Evolutionary conservation across 2,329 filamentous ascomycete genomes (phyloP), one percentile per base, ranked within the genome.

Genomic region (Trichoderma guizhouense): DNA sequence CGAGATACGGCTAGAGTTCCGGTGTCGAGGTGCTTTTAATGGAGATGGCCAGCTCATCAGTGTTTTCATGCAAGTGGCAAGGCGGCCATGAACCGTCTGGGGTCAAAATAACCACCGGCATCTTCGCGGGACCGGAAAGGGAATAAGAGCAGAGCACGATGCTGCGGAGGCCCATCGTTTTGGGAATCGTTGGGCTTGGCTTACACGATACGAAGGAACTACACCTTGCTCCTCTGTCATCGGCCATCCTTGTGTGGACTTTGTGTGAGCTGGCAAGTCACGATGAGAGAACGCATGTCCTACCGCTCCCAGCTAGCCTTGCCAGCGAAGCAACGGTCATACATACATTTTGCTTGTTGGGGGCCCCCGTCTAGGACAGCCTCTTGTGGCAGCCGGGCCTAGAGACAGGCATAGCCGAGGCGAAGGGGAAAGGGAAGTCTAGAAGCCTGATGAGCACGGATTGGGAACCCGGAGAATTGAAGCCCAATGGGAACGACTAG

Each of bases 401-500:
- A 30, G 21, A 55, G 63, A 39, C 26, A 21, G 39, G 26, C 57
- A 28, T 34, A 61, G 43, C 39, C 36, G 57, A 53, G 30, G 58
- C 30, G 58, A 53, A 28, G 28, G 51, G 34, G 30, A 28, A 32
- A 43, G 61, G 30, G 26, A 36, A 71, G 69, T 47, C 47, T 32
- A 57, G 61, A 58, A 65, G 67, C 63, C 70, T 53, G 24, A 68
- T 53, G 57, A 57, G 12, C 11, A 63, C 39, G 18, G n/a, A 63
- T 61, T 69, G 57, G 28, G 57, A 53, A 51, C 24, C 28, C 53
- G 71, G 55, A 43, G 67, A 71, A 71, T 65, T 74, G 72, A 64
- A 70, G 71, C 71, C 69, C 72, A 72, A 73, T 67, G 60, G 30
- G 21, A 58, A 21, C 9, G 66, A 69, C 66, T 51, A 43, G 66